Evolutionary conservation across 331 rosid genomes (phyloP), one percentile per base, ranked within the genome.

Genomic region (Saraca asoca): DNA sequence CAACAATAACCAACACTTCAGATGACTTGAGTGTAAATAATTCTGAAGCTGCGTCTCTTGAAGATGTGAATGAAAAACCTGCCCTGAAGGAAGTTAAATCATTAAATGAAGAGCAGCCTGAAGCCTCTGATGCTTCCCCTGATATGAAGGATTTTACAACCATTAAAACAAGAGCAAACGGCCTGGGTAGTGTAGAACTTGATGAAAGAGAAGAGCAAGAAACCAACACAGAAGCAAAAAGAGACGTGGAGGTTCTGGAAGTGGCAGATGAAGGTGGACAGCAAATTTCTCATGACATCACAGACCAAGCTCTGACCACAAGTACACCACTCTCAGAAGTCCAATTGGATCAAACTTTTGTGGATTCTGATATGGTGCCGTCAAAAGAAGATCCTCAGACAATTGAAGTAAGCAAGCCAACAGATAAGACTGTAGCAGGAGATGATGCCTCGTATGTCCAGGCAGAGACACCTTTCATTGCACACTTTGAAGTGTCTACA

Each of bases 241-340:
- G 2, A 38, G 62, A 72, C 35, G 12, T 70, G 16, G 52, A 75
- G 16, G 52, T 69, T 62, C 15, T 14, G 16, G 53, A 51, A 15
- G 14, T 46, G 45, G 58, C 7, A 7, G 54, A 55, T 17, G 71
- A 71, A 71, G 19, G 64, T 44, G 64, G 34, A 62, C 55, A 68
- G 5, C 44, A 29, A 37, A 11, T 49, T 12, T 62, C 44, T 35
- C 7, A 56, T 45, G 60, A 56, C 24, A 29, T 37, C 15, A 39
- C 46, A 19, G 54, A 35, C 18, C 33, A 46, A 46, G 66, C 37
- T 46, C 24, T 63, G 19, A 38, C 37, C 7, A 33, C 16, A 19
- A 46, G 51, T 49, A 35, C 45, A 35, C 5, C 51, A 20, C 48
- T 65, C 35, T 58, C 35, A 12, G 73, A 66, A 18, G 44, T 35